Evolutionary conservation across 2,329 filamentous ascomycete genomes (phyloP).

Genomic region (Epichloe aotearoae): DNA sequence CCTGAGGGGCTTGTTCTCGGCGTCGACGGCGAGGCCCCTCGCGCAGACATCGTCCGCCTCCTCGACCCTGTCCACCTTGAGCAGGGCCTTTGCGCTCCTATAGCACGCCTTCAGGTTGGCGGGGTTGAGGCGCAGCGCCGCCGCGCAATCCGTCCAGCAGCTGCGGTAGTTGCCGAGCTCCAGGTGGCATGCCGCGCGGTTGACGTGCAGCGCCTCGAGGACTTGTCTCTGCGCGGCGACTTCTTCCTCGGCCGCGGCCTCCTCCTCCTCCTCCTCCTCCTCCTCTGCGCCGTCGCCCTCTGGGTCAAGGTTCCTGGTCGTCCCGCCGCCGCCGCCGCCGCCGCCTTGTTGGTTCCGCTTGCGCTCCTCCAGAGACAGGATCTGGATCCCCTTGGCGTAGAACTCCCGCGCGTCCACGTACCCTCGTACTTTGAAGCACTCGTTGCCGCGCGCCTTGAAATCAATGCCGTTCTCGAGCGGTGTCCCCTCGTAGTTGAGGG

Average conservation of each 20-base stretch:
- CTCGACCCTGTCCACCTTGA: constrained; percentile 61
- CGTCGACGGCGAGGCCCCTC: constrained; percentile 60
- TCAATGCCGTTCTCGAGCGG: constrained; percentile 67
- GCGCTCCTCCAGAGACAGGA: constrained; percentile 52
- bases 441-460: constrained; percentile 89
- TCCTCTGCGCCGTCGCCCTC: constrained; percentile 19
- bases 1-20: constrained; percentile 52
- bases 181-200: constrained; percentile 82
- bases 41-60: constrained; percentile 73
- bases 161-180: constrained; percentile 79
- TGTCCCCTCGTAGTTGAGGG: constrained; percentile 86
- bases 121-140: constrained; percentile 65
- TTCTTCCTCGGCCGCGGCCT: constrained; percentile 36
- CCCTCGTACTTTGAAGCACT: constrained; percentile 59
- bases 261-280: constrained; percentile 13
- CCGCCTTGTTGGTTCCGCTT: constrained; percentile 22
- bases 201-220: constrained; percentile 68
- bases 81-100: constrained; percentile 64
- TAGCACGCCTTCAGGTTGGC: constrained; percentile 84
- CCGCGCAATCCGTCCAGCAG: constrained; percentile 73
- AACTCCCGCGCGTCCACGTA: constrained; percentile 83
- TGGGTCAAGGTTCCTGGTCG: constrained; percentile 12
- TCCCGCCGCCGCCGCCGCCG: constrained; percentile 19
- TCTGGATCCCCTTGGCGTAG: constrained; percentile 72
- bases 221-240: constrained; percentile 44